Percentiles rank a stretch among this genome's conserved stretches.
Evolutionary conservation across 768 basidiomycete genomes (phyloP).

Genomic region (Cyathus striatus): DNA sequence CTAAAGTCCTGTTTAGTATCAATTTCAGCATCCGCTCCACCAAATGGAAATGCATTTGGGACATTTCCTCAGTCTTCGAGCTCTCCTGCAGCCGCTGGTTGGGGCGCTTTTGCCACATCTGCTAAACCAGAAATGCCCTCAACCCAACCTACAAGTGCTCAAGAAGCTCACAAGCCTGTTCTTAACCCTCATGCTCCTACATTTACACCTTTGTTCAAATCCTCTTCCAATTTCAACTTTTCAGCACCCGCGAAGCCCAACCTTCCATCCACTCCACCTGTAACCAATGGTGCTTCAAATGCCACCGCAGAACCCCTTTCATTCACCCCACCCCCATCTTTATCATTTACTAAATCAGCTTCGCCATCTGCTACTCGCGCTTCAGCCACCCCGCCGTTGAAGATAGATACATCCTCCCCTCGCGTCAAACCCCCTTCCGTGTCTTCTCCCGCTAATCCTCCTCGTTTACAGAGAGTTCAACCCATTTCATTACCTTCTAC

Average conservation of each 20-base stretch:
- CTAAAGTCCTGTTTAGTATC: no score
- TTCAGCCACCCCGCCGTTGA: constrained; percentile 22
- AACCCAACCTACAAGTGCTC: no score
- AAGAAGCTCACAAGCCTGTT: constrained; percentile 1
- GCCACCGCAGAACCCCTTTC: not conserved
- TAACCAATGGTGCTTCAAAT: not conserved
- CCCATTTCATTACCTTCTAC: constrained; percentile 46
- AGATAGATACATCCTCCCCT: constrained; percentile 25
- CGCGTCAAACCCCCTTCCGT: constrained; percentile 4
- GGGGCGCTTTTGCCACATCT: no score
- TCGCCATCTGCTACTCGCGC: not conserved
- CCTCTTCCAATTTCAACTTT: no score
- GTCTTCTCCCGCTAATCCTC: constrained; percentile 29
- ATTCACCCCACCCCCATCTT: constrained; percentile 3
- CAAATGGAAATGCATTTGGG: no score
- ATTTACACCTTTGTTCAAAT: constrained; percentile 21
- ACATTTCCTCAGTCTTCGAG: no score
- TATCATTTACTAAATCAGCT: constrained; percentile 4
- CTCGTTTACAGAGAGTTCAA: constrained; percentile 29
- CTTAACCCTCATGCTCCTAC: constrained; percentile 16
- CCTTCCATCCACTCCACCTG: not conserved
- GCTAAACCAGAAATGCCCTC: no score
- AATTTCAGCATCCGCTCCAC: no score
- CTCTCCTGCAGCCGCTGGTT: no score
- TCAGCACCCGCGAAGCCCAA: constrained; percentile 11